phyloP scores from a whole-genome alignment of 208 protist species.

The Crithidia brevicula region DNA sequence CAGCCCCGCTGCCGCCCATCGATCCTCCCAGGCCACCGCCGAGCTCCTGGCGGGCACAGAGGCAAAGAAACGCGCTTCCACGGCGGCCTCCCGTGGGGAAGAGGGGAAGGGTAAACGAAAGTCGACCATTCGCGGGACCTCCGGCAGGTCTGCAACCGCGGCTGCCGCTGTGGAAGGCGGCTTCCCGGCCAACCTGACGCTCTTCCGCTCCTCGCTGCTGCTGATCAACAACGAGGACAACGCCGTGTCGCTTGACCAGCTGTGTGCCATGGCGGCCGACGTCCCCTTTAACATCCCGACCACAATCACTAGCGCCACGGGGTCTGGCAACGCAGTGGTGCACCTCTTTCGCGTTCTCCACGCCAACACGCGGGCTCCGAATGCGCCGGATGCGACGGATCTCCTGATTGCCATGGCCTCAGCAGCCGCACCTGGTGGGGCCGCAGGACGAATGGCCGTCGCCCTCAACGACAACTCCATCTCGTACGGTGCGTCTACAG shows the following conservation, averaged over 20 bases:
- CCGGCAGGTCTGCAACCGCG: background rate
- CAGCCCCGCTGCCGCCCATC: constrained; percentile 36
- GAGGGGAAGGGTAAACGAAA: constrained; percentile 30
- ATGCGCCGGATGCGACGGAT: constrained; percentile 21
- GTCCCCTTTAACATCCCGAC: constrained; percentile 63
- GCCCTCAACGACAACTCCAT: constrained; percentile 5
- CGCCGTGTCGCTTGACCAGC: constrained; percentile 42
- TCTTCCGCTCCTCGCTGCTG: constrained; percentile 50
- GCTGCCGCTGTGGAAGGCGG: constrained; percentile 35
- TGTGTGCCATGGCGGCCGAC: constrained; percentile 33
- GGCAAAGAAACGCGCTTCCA: constrained; percentile 1
- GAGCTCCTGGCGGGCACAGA: constrained; percentile 18
- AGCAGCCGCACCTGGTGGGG: background rate
- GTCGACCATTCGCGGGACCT: constrained; percentile 5
- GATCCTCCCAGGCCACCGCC: constrained; percentile 21
- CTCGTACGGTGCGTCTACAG: background rate
- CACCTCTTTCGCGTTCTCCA: constrained; percentile 30
- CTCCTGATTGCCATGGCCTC: constrained; percentile 22
- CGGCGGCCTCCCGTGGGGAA: constrained; percentile 4
- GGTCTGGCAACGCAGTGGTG: constrained; percentile 33
- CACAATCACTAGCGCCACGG: constrained; percentile 33
- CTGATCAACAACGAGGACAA: constrained; percentile 46
- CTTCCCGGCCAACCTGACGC: constrained; percentile 44
- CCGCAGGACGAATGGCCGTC: background rate
- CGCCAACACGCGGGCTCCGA: constrained; percentile 15